A percentile compares a stretch with the other conserved stretches of the same genome.
Conservation (phyloP, 148 eudicot genomes). For the Spergularia bocconei region DNA sequence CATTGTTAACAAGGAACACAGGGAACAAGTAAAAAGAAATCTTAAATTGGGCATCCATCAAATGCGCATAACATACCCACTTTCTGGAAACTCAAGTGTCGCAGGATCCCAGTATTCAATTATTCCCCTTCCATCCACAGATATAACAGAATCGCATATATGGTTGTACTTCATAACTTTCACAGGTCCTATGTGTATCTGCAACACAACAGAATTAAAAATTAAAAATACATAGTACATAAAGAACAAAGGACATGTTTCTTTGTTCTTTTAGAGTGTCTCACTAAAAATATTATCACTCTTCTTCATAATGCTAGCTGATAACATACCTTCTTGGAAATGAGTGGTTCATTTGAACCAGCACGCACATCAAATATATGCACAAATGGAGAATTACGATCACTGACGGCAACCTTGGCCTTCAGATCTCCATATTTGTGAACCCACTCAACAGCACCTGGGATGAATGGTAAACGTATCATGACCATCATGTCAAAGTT, state of each 20-base stretch:
- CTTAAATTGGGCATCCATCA: background rate
- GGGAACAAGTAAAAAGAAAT: background rate
- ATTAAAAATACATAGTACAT: background rate
- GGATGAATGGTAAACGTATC: slow-evolving; percentile 70
- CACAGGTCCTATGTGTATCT: slow-evolving; percentile 81
- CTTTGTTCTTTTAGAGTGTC: background rate
- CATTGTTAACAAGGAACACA: background rate
- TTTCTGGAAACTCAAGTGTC: slow-evolving; percentile 77
- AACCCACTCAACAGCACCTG: slow-evolving; percentile 95
- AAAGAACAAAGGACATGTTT: background rate
- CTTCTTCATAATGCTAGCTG: background rate
- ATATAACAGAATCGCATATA: slow-evolving; percentile 67
- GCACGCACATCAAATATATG: slow-evolving; percentile 84
- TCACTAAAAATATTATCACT: background rate
- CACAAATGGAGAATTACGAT: slow-evolving; percentile 75
- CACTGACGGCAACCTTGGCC: slow-evolving; percentile 91
- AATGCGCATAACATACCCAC: slow-evolving; percentile 43
- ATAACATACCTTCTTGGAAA: slow-evolving; percentile 68
- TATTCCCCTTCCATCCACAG: slow-evolving; percentile 84
- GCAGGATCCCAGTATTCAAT: slow-evolving; percentile 90
- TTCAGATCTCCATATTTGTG: slow-evolving; percentile 86
- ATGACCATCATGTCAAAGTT: slow-evolving; percentile 99
- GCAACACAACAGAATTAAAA: slow-evolving; percentile 20
- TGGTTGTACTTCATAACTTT: slow-evolving; percentile 88
- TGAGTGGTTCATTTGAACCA: slow-evolving; percentile 82